These are phyloP conservation scores for Aspergillus candidus DNA, from an alignment of 2,329 filamentous ascomycete species.

Conservation along the genomic window DNA sequence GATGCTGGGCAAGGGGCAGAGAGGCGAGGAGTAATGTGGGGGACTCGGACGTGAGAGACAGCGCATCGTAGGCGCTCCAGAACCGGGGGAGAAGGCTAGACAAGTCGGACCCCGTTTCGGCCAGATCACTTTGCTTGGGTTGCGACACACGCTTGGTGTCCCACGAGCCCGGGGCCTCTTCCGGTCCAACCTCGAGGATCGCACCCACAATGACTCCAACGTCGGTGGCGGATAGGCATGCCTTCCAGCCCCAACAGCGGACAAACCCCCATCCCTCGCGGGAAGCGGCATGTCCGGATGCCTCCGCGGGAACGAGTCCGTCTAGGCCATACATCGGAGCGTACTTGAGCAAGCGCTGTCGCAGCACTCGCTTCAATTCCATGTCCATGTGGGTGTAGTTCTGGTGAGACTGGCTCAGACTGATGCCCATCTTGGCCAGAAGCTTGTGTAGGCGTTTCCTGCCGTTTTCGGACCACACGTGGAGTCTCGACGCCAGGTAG, in stretches of 20 bases:
- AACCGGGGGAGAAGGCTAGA: conserved; percentile 43
- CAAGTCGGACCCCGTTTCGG: conserved; percentile 20
- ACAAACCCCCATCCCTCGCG: conserved; percentile 98
- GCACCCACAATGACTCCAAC: conserved; percentile 89
- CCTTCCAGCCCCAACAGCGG: conserved; percentile 94
- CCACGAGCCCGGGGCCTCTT: conserved; percentile 29
- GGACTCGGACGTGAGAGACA: conserved; percentile 42
- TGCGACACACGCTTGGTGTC: conserved; percentile 25
- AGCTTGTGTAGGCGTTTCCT: conserved; percentile 87
- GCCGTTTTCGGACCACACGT: conserved; percentile 89
- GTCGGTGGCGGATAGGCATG: conserved; percentile 86
- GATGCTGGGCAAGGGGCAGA: conserved; percentile 76
- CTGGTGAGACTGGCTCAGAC: conserved; percentile 86
- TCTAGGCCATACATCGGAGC: conserved; percentile 90
- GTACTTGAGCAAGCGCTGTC: conserved; percentile 81
- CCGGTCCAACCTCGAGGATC: conserved; percentile 76
- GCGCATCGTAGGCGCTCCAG: conserved; percentile 55
- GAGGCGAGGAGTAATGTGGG: conserved; percentile 60
- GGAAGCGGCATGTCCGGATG: conserved; percentile 62
- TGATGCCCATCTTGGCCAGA: conserved; percentile 96
- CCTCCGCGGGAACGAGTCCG: conserved; percentile 76
- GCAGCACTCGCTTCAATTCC: conserved; percentile 81
- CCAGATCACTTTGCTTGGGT: conserved; percentile 13
- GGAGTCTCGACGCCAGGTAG: conserved; percentile 83
- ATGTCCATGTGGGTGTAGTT: conserved; percentile 98